Evolutionary conservation across 495 filamentous ascomycete genomes (phyloP).

Genomic region (Aspergillus sclerotiicarbonarius): DNA sequence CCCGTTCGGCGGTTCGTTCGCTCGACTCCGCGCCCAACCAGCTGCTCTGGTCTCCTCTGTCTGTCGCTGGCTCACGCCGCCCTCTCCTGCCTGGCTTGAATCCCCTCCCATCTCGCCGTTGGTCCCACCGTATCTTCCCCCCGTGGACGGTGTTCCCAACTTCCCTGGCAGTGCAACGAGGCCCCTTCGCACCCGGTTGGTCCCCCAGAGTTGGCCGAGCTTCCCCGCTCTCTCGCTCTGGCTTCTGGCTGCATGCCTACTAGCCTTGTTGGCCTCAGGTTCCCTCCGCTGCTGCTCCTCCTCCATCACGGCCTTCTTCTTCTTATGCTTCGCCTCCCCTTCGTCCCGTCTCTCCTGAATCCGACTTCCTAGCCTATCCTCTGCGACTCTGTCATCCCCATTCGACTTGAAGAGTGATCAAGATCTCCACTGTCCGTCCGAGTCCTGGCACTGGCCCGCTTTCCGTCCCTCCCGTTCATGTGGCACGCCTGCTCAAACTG

Average conservation of each 20-base stretch:
- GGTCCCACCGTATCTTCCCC: background rate
- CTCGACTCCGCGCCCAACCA: constrained; percentile 9
- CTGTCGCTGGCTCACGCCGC: background rate
- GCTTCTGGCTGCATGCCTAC: constrained; percentile 11
- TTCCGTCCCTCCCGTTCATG: constrained; percentile 18
- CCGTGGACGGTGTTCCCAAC: background rate
- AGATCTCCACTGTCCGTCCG: constrained; percentile 4
- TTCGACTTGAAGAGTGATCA: too few relatives aligned
- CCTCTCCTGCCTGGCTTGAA: background rate
- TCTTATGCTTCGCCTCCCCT: background rate
- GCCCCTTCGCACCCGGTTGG: background rate
- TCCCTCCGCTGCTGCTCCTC: background rate
- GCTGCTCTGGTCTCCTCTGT: background rate
- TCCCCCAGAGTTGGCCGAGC: constrained; percentile 11
- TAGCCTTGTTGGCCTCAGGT: constrained; percentile 7
- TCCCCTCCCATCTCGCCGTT: constrained; percentile 5
- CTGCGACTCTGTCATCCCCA: background rate
- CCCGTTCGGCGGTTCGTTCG: constrained; percentile 2
- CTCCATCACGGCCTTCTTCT: background rate
- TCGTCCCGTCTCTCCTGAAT: background rate
- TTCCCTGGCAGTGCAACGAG: background rate
- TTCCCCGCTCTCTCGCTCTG: constrained; percentile 14
- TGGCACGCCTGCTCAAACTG: constrained; percentile 16
- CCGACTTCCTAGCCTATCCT: background rate
- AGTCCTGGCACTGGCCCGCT: constrained; percentile 13